Evolutionary conservation across 2,329 filamentous ascomycete genomes (phyloP), one percentile per base, ranked within the genome.

Genomic region (Fusarium sp.): DNA sequence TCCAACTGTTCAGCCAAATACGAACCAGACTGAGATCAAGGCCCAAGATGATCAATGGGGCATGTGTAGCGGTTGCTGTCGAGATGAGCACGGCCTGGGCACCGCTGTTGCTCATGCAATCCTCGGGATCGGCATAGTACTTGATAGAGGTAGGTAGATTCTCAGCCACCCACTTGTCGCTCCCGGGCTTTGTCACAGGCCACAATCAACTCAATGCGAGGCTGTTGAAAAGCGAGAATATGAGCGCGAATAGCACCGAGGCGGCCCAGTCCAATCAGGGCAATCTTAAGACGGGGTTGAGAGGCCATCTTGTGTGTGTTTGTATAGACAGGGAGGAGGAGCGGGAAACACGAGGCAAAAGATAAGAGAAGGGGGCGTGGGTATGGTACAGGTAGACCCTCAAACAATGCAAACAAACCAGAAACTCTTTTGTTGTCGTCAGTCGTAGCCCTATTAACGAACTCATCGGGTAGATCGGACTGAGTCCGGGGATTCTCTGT

Each of bases 201-300:
- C 16, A 80, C 79, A 35, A 81, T 78, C 12, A 81, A 74, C 66
- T 82, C 79, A 60, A 81, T 79, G 17, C 80, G 79, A 61, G 80
- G 81, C 70, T 81, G 80, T 44, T 80, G 76, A 59, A 79, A 80
- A 38, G 78, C 77, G 44, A 82, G 76, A 60, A 82, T 82, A 46
- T 74, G 74, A 14, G 80, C 80, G 24, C 79, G 81, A 49, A 82
- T 73, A 56, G 66, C 70, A 24, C 79, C 78, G 6, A 80, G 71
- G 29, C 77, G 78, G 62, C 79, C 78, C 42, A 80, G 74, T 59
- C 78, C 78, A 62, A 80, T 76, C 35, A 79, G 58, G 60, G 71
- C 72, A 29, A 77, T 60, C 58, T 72, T 74, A 64, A 72, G 69
- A 35, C 71, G 66, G 35, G 38, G 57, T 63, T 70, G 70, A 38